Base-by-base conservation (phyloP, 2,329 filamentous ascomycete species). In the Xylariaceae sp. region DNA sequence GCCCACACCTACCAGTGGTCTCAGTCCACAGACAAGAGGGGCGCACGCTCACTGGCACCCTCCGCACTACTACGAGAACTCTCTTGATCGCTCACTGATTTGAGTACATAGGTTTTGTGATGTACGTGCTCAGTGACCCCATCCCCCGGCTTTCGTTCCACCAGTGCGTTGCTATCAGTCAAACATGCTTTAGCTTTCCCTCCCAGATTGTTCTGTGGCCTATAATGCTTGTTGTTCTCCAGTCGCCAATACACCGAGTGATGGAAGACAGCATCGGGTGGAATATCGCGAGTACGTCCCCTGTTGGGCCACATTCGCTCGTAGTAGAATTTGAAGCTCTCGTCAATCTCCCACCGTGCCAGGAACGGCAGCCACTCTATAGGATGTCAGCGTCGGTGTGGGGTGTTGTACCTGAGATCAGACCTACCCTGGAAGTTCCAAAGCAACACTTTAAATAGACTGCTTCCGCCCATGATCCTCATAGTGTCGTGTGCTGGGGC, bases 361-460 rank as follows among this genome's bases (percentile, higher is more conserved):
- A 69, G 57, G 41, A 66, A 49, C 0, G 67, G 67, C 1, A 68
- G 49, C 40, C 52, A 64, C 57, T 70, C 67, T 57, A 38, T 32
- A 37, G 3, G 12, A 15, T 15, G 19, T 51, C n/a, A 46, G 41
- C 19, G 16, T 44, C 24, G n/a, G 2, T 8, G 15, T 9, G 2
- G 9, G 31, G 30, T 41, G 19, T 4, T 24, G 13, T 28, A 33
- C 8, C n/a, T 15, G 17, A 8, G 16, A 19, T n/a, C 17, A 17
- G 9, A 35, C 66, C 60, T 52, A 70, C 66, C 67, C 61, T 69
- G 62, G 28, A 67, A 60, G 34, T 65, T 68, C 67, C 67, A 70
- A 9, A 69, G 35, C 11, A 69, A 40, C 1, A 70, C 67, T 9
- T 44, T 63, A 44, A 65, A 60, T 42, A 69, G 63, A 8, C 57